Evolutionary conservation across 1,139 yeast genomes (phyloP).

Genomic region (Schwanniomyces etchellsii): DNA sequence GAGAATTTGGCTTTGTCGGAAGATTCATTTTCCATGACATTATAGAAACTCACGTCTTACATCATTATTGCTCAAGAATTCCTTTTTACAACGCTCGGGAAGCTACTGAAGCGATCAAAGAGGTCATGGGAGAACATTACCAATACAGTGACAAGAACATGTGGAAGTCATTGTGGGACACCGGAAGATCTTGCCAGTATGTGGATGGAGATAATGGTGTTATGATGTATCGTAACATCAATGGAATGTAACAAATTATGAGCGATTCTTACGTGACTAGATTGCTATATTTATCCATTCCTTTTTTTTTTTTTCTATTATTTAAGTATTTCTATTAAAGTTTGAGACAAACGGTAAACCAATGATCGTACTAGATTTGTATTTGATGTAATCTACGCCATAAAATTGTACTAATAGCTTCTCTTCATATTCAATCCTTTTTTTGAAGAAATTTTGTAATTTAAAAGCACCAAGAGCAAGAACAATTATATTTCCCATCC

Average conservation of each 20-base stretch:
- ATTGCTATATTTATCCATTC: too few relatives aligned
- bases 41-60: constrained; percentile 60
- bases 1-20: constrained; percentile 58
- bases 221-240: constrained; percentile 53
- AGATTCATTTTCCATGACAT: constrained; percentile 56
- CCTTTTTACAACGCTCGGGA: constrained; percentile 61
- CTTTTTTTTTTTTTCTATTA: neutral
- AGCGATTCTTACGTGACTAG: constrained; percentile 1
- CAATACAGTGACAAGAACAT: constrained; percentile 48
- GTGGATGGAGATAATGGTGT: constrained; percentile 60
- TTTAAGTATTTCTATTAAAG: neutral
- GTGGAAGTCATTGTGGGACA: constrained; percentile 55
- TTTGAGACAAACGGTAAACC: constrained; percentile 61
- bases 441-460: constrained; percentile 62
- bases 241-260: too few relatives aligned
- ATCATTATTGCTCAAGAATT: constrained; percentile 56
- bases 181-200: constrained; percentile 51
- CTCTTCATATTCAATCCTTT: constrained; percentile 71
- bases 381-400: constrained; percentile 55
- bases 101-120: constrained; percentile 52
- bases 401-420: constrained; percentile 57
- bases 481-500: constrained; percentile 48
- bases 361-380: constrained; percentile 44
- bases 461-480: constrained; percentile 22
- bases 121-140: constrained; percentile 58